A percentile compares a stretch with the other conserved stretches of the same genome.
phyloP scores from a whole-genome alignment of 495 filamentous ascomycete genomes.

The Tuber umbilicatum region DNA sequence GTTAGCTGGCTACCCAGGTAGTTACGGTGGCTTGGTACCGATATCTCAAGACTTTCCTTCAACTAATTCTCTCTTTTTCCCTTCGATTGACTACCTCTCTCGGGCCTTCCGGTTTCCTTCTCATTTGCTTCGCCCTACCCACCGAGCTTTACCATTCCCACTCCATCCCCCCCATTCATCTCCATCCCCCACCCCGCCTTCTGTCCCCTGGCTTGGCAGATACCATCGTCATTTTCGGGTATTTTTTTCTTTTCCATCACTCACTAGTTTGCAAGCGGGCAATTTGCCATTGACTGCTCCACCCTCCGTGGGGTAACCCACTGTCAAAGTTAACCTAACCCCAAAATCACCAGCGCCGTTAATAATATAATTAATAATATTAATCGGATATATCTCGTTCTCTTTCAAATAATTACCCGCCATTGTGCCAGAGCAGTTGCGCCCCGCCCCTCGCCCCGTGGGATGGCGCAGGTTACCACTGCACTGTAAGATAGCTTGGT shows the following conservation, averaged over 20 bases:
- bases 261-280: background rate
- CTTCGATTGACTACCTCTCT: background rate
- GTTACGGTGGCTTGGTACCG: background rate
- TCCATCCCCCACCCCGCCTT: conserved; percentile 1
- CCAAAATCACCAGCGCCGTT: background rate
- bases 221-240: background rate
- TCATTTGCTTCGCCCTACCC: background rate
- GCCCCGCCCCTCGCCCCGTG: background rate
- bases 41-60: background rate
- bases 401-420: background rate
- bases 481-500: background rate
- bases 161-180: background rate
- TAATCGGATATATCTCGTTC: background rate
- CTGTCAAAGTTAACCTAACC: background rate
- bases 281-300: conserved; percentile 1
- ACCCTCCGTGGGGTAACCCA: background rate
- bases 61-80: background rate
- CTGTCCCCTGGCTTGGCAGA: background rate
- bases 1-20: background rate
- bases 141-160: background rate
- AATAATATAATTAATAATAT: background rate
- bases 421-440: background rate
- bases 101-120: background rate
- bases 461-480: background rate
- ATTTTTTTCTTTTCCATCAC: background rate